Base-by-base conservation (phyloP, 148 eudicot species). In the Vaccinium myrtillus region DNA sequence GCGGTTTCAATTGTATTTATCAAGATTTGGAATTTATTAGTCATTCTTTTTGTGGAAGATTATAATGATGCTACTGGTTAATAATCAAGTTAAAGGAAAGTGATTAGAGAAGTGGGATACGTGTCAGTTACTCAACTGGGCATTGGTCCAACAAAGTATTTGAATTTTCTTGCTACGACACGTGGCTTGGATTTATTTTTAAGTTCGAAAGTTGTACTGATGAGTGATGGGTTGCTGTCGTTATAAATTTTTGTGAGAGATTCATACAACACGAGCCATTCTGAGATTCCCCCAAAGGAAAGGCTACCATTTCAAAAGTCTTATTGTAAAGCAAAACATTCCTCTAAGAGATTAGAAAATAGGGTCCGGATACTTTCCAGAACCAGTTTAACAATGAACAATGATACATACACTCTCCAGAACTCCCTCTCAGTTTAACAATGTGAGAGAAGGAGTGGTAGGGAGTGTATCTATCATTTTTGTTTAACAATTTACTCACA, bases 151-250 rank as follows among this genome's bases (percentile, higher is more conserved):
- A 73, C 50, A 83, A 54, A 55, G 11, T 4, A 75, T 30, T 78
- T 27, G 23, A 73, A 32, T 9, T 19, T 12, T 30, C 27, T 55
- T 30, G 43, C 46, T 1, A 36, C 32, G 85, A 80, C 86, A 87
- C 50, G 36, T 81, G 86, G 74, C 80, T 14, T 46, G 4, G 39
- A 48, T 81, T 77, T 46, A 87, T 87, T n/a, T n/a, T n/a, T 87
- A 70, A 80, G 78, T 73, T 82, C 82, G 43, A 1, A 81, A 75
- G 30, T 59, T 15, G 5, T 56, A 77, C 36, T 23, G 56, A 77
- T 43, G 89, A 49, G 3, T 36, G 5, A n/a, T 27, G 11, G 23
- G 25, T 51, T 50, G 3, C 25, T 10, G 51, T 48, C 5, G 3
- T 50, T 19, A 23, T 43, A 43, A 1, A 48, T 21, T 16, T n/a